phyloP scores from a whole-genome alignment of 441 rosid species.

The Raphanus hybrid region DNA sequence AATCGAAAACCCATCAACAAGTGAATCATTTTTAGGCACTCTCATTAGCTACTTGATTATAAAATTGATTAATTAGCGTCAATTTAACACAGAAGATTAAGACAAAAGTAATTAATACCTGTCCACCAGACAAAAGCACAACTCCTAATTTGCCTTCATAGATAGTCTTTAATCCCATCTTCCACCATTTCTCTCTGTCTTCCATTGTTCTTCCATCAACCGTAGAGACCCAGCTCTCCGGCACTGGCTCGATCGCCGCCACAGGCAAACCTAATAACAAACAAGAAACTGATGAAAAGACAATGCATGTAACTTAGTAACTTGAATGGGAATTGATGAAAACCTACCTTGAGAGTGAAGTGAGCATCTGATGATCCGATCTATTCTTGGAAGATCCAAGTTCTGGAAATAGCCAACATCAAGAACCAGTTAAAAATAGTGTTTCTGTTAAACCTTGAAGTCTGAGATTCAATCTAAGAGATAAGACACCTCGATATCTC shows the following conservation, averaged over 20 bases:
- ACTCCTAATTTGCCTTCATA: slow-evolving; percentile 83
- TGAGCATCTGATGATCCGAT: slow-evolving; percentile 92
- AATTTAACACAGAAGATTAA: slow-evolving; percentile 4
- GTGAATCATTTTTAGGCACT: slow-evolving; percentile 33
- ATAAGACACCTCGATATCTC: slow-evolving; percentile 71
- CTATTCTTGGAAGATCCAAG: slow-evolving; percentile 86
- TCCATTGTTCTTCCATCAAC: slow-evolving; percentile 79
- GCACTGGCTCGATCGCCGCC: slow-evolving; percentile 90
- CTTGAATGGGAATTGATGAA: not conserved
- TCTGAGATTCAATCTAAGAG: not conserved
- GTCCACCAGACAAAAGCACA: slow-evolving; percentile 92
- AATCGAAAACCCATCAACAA: slow-evolving; percentile 43
- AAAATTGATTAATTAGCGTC: not conserved
- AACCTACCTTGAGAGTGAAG: slow-evolving; percentile 77
- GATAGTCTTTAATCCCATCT: slow-evolving; percentile 90
- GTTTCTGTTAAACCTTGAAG: not conserved
- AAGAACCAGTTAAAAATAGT: not conserved
- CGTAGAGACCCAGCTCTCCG: slow-evolving; percentile 75
- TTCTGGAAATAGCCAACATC: slow-evolving; percentile 44
- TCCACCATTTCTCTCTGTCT: slow-evolving; percentile 90
- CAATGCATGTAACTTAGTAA: slow-evolving; percentile 14
- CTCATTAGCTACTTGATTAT: slow-evolving; percentile 3
- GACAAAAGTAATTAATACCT: slow-evolving; percentile 45
- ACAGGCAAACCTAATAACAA: slow-evolving; percentile 61
- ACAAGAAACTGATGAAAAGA: slow-evolving; percentile 3